phyloP scores from a whole-genome alignment of 163 green algal species.

The Chloromonas sp. region DNA sequence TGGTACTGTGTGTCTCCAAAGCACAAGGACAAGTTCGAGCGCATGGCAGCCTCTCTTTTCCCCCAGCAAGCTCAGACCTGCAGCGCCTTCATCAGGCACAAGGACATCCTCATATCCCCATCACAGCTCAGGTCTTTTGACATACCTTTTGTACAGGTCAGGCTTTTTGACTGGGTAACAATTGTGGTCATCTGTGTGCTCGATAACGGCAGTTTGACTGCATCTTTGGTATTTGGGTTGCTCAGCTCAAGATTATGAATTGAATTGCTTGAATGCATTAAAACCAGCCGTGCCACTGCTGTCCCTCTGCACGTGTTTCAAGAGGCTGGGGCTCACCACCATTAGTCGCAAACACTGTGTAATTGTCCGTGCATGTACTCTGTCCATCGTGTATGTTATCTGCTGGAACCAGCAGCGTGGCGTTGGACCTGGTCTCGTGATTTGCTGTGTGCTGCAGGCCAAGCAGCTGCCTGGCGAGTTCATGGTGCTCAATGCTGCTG shows the following conservation, averaged over 20 bases:
- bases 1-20: conserved; percentile 83
- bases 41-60: conserved; percentile 65
- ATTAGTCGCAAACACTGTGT: too few species aligned
- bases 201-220: neutral
- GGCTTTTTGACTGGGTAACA: neutral
- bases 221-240: neutral
- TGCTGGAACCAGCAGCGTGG: too few species aligned
- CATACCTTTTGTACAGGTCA: conserved; percentile 45
- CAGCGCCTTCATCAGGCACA: conserved; percentile 82
- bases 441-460: conserved; percentile 39
- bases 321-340: too few species aligned
- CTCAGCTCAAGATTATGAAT: neutral
- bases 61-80: conserved; percentile 65
- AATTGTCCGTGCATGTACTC: too few species aligned
- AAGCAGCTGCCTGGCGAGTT: conserved; percentile 84
- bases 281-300: too few species aligned
- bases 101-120: conserved; percentile 78
- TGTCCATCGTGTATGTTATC: too few species aligned
- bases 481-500: conserved; percentile 77
- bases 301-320: too few species aligned
- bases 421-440: neutral
- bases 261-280: too few species aligned
- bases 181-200: too few species aligned
- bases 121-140: conserved; percentile 42
- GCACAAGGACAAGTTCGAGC: conserved; percentile 72